Base-by-base conservation (phyloP, 2,329 filamentous ascomycete species). In the Exutisphaerella laricina region DNA sequence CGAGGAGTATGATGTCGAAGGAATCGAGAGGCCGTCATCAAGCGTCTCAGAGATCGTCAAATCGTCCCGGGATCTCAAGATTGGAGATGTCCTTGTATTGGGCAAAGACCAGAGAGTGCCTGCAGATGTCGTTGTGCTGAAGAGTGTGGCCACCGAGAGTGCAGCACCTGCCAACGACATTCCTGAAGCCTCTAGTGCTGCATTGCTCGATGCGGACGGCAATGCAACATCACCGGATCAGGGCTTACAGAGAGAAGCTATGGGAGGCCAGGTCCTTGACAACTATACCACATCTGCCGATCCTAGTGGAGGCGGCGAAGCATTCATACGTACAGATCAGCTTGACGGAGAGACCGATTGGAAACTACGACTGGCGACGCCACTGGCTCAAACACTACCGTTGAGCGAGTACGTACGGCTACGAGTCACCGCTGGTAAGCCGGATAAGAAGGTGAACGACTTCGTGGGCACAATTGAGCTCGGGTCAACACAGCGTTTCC, bases 281-380 rank as follows among this genome's bases (percentile, higher is more conserved):
- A 59, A 65, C 32, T 41, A 56, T 36, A 65, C 62, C 2, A 63
- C 61, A 14, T 57, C 62, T 10, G 45, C 53, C 14, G 62, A 65
- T 42, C 57, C 61, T 1, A 64, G 67, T 26, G 63, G 75, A n/a
- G 73, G 74, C 18, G 88, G 88, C 20, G 94, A 98, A 66, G 90
- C 90, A 0, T 98, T 98, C 59, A 97, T 98, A 60, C 79, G 92
- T 47, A 98, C 94, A 2, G 92, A 98, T 65, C 92, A 98, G 62
- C 75, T 98, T 7, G 92, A 98, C 59, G 92, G 92, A 55, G 92
- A 98, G 68, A 98, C 92, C 0, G 92, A 98, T 61, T 98, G 92
- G 94, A 98, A 98, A 67, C 71, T 98, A 43, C 82, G 94, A 21
- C 67, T 97, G 25, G 88, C 92, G 1, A 92, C 88, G 9, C 80